Base-by-base conservation (phyloP, 2,329 filamentous ascomycete genomes). In the Fusarium buxicola region DNA sequence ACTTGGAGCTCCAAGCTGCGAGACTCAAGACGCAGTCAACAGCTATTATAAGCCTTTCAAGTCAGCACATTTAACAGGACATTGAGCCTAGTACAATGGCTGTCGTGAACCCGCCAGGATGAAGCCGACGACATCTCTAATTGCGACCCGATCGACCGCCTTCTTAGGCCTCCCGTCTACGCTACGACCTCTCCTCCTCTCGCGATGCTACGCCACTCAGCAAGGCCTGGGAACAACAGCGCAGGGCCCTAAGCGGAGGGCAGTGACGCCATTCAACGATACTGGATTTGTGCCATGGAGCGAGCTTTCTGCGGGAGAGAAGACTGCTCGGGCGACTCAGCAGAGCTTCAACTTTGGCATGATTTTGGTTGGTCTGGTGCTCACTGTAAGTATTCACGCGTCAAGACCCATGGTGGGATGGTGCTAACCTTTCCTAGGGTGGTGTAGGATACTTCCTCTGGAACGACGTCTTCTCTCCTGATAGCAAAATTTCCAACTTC, bases 321-420 rank as follows among this genome's bases (percentile, higher is more conserved):
- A 97, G 76, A 88, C 89, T 3, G 90, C 90, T 21, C 86, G 94
- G 34, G 91, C 92, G 8, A 94, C 92, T 1, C 94, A 97, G 76
- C 94, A 97, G 76, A 91, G 89, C 13, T 90, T 96, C 80, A 97
- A 98, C 77, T 87, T 97, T 65, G 84, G 89, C 65, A 77, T 97
- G 61, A 87, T 97, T 8, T 67, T 92, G 2, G 81, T 89, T 8
- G 94, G 94, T 24, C 78, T 94, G 10, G 84, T 88, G 30, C 81
- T 94, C 68, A 97, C 94, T 31, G 91, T 92, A 82, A 53, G 59
- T 55, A 18, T 27, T 31, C n/a, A 31, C 39, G 44, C 30, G 45
- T 7, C 30, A 10, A 18, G 25, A 12, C 34, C 34, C 15, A 27
- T 15, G 18, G 34, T 6, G 8, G 7, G 25, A n/a, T 32, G 51